Evolutionary conservation across 257 asterid species (phyloP).

Genomic region (Galeopsis tetrahit): DNA sequence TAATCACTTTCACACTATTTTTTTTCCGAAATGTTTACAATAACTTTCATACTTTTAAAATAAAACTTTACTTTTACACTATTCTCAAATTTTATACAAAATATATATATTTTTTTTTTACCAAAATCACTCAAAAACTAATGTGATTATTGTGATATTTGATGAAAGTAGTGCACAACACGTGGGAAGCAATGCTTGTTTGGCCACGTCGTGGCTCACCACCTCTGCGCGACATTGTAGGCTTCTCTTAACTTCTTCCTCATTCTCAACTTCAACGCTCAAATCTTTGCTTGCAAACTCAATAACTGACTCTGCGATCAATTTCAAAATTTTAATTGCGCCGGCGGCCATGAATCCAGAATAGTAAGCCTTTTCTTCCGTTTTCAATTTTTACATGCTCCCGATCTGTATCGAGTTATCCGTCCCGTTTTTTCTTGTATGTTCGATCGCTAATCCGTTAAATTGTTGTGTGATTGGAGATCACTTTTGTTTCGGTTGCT

Average conservation of each 20-base stretch:
- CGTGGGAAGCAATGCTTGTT: constrained; percentile 29
- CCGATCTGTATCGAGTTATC: not conserved
- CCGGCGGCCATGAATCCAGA: constrained; percentile 73
- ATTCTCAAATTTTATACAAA: no score
- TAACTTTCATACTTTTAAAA: no score
- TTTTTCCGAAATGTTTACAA: no score
- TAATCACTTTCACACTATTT: no score
- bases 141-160: no score
- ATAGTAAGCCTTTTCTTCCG: constrained; percentile 50
- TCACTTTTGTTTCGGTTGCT: constrained; percentile 9
- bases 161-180: constrained; percentile 28
- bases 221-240: constrained; percentile 35
- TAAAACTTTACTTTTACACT: no score
- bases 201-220: constrained; percentile 41
- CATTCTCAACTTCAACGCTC: constrained; percentile 24
- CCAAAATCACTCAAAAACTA: no score
- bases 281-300: constrained; percentile 22
- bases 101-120: no score
- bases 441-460: constrained; percentile 26
- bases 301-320: constrained; percentile 21
- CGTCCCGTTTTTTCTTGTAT: constrained; percentile 13
- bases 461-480: constrained; percentile 4
- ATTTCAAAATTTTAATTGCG: not conserved
- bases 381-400: no score
- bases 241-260: constrained; percentile 24